These are phyloP conservation scores for Chrysanthemum lavandulifolium DNA, from an alignment of 129 eudicot species.

Conservation along the genomic window DNA sequence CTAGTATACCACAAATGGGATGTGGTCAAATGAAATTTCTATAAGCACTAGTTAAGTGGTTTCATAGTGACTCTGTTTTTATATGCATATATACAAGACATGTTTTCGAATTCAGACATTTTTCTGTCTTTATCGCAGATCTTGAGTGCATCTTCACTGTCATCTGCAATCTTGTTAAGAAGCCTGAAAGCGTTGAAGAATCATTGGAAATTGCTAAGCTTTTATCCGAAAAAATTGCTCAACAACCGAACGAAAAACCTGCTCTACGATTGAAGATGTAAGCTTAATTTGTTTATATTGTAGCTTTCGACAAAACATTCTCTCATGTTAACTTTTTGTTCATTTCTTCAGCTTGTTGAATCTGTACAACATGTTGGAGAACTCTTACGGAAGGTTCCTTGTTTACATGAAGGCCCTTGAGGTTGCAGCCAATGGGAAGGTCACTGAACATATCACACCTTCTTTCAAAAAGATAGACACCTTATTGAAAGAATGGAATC, in stretches of 20 bases:
- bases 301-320: constrained; percentile 13
- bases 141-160: constrained; percentile 84
- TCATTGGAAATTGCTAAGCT: constrained; percentile 76
- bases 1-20: neutral
- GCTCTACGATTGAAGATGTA: constrained; percentile 80
- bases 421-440: constrained; percentile 72
- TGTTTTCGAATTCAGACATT: neutral
- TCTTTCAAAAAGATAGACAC: constrained; percentile 51
- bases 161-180: constrained; percentile 86
- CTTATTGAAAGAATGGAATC: constrained; percentile 83
- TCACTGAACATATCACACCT: constrained; percentile 65
- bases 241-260: constrained; percentile 80
- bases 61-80: neutral
- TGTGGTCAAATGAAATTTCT: neutral
- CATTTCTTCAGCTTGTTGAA: constrained; percentile 66
- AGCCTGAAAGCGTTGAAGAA: constrained; percentile 74
- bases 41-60: neutral
- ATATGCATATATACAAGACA: neutral
- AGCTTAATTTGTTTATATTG: neutral
- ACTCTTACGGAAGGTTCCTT: constrained; percentile 69
- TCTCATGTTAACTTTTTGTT: neutral
- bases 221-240: constrained; percentile 58
- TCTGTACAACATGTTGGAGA: constrained; percentile 83
- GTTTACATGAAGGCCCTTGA: constrained; percentile 91
- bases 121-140: constrained; percentile 38